phyloP scores from a whole-genome alignment of 768 basidiomycete species.

The Rhizopogon sp. region DNA sequence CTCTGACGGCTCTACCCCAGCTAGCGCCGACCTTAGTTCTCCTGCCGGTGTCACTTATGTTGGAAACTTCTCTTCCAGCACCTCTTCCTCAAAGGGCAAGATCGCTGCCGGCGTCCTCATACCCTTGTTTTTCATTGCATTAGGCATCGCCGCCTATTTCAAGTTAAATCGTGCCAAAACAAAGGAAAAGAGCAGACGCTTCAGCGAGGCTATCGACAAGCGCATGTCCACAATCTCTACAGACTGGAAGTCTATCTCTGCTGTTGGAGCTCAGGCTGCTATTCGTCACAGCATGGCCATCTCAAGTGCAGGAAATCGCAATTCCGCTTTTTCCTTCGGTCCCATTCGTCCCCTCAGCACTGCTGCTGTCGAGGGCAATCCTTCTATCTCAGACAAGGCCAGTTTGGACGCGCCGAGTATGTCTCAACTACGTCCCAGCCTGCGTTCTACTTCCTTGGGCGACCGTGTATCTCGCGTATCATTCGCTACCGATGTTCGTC shows the following conservation, averaged over 20 bases:
- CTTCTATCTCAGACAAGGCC: slow-evolving; percentile 29
- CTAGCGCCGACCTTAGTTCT: slow-evolving; percentile 35
- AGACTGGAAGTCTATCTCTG: slow-evolving; percentile 73
- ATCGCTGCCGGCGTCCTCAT: slow-evolving; percentile 64
- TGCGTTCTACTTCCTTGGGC: slow-evolving; percentile 44
- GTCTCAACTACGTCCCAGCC: slow-evolving; percentile 48
- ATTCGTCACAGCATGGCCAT: slow-evolving; percentile 66
- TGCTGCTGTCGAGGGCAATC: slow-evolving; percentile 37
- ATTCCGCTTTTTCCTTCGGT: slow-evolving; percentile 54
- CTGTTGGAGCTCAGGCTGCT: slow-evolving; percentile 66
- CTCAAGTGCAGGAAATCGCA: slow-evolving; percentile 28
- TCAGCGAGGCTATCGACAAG: slow-evolving; percentile 65
- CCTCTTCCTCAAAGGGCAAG: slow-evolving; percentile 42
- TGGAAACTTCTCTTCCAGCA: slow-evolving; percentile 30
- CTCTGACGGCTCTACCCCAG: slow-evolving; percentile 31
- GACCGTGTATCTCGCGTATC: slow-evolving; percentile 61
- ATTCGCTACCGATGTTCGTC: slow-evolving; percentile 58
- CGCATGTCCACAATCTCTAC: slow-evolving; percentile 79
- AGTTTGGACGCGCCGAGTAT: slow-evolving; percentile 33
- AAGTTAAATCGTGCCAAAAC: slow-evolving; percentile 45
- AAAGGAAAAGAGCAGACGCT: slow-evolving; percentile 50
- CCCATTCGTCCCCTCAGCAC: slow-evolving; percentile 45
- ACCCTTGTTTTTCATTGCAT: slow-evolving; percentile 51
- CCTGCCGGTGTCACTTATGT: slow-evolving; percentile 35
- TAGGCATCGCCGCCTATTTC: slow-evolving; percentile 45